Evolutionary conservation across 2,329 filamentous ascomycete genomes (phyloP).

Genomic region (Byssoonygena ceratinophila): DNA sequence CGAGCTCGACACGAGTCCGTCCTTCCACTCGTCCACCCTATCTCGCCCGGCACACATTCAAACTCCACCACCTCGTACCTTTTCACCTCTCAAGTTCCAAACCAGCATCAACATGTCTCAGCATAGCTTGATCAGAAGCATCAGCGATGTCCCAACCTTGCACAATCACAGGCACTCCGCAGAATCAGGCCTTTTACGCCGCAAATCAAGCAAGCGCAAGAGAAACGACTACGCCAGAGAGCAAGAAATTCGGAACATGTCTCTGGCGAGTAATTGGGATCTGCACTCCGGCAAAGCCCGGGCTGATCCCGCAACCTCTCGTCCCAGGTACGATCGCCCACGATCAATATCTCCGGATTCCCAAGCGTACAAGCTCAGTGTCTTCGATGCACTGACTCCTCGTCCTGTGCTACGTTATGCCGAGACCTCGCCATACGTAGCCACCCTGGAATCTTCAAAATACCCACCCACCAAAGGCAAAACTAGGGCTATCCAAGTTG

Average conservation of each 20-base stretch:
- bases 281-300: constrained; percentile 42
- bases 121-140: constrained; percentile 31
- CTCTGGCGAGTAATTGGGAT: constrained; percentile 48
- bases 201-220: constrained; percentile 66
- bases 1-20: not conserved
- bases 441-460: constrained; percentile 38
- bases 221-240: constrained; percentile 68
- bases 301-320: constrained; percentile 65
- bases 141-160: constrained; percentile 41
- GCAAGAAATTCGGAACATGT: constrained; percentile 81
- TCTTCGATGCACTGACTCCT: constrained; percentile 70
- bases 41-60: not conserved
- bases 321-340: constrained; percentile 53
- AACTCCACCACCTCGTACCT: not conserved
- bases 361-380: constrained; percentile 67
- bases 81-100: constrained; percentile 10
- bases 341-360: constrained; percentile 56
- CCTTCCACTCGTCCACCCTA: not conserved
- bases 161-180: constrained; percentile 51
- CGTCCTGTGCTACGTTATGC: constrained; percentile 72
- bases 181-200: constrained; percentile 48
- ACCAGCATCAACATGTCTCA: constrained; percentile 26
- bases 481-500: constrained; percentile 47
- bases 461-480: constrained; percentile 43
- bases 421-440: constrained; percentile 50